phyloP scores from a whole-genome alignment of 2,329 filamentous ascomycete genomes.

The Exophiala viscosa region DNA sequence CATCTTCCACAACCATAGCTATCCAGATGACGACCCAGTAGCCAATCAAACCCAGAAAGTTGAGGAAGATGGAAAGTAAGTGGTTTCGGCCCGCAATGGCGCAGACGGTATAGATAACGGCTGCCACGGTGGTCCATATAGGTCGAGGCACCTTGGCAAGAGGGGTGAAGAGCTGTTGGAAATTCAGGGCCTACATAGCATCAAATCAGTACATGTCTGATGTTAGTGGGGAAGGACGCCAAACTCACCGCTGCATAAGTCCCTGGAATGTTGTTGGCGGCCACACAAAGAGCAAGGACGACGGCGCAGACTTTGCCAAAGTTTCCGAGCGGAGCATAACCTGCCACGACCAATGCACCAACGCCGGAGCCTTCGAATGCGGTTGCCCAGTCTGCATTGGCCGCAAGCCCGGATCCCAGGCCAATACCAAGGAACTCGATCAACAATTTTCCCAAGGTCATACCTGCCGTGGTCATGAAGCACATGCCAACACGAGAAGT shows the following conservation, averaged over 20 bases:
- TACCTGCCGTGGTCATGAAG: slow-evolving; percentile 41
- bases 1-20: slow-evolving; percentile 58
- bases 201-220: too few species aligned
- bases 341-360: slow-evolving; percentile 62
- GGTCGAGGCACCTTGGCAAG: slow-evolving; percentile 58
- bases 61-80: slow-evolving; percentile 62
- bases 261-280: slow-evolving; percentile 63
- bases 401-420: not conserved
- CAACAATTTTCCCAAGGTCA: not conserved
- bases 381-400: not conserved
- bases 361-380: slow-evolving; percentile 43
- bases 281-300: slow-evolving; percentile 59
- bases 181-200: too few species aligned
- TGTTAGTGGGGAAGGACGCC: too few species aligned
- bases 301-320: slow-evolving; percentile 67
- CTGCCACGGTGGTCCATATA: slow-evolving; percentile 62
- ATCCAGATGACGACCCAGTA: slow-evolving; percentile 69
- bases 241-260: slow-evolving; percentile 62
- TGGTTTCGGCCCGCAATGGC: slow-evolving; percentile 61
- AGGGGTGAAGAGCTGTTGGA: slow-evolving; percentile 61
- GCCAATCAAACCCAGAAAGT: slow-evolving; percentile 67
- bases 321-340: slow-evolving; percentile 54
- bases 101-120: slow-evolving; percentile 62
- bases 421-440: not conserved
- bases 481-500: slow-evolving; percentile 55